Evolutionary conservation across 2,329 filamentous ascomycete genomes (phyloP).

Genomic region (Talaromyces albobiverticillius): DNA sequence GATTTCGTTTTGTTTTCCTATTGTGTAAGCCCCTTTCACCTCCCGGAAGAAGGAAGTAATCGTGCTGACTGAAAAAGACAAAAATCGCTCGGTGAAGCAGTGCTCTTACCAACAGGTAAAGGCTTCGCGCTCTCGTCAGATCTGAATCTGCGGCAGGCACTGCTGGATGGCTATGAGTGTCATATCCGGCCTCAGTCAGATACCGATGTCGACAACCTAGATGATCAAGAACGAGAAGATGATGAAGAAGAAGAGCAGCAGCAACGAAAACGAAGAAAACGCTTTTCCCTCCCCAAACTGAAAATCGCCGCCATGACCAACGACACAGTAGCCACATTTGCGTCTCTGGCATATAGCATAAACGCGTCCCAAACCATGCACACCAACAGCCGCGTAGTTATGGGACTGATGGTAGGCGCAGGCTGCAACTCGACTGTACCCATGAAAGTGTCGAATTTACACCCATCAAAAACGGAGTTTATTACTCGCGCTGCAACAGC

Average conservation of each 20-base stretch:
- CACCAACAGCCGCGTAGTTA: slow-evolving; percentile 60
- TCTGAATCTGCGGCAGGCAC: slow-evolving; percentile 31
- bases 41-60: neutral
- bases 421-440: slow-evolving; percentile 75
- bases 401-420: slow-evolving; percentile 75
- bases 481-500: slow-evolving; percentile 29
- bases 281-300: slow-evolving; percentile 56
- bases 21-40: slow-evolving; percentile 30
- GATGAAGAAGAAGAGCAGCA: neutral
- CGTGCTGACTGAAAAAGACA: slow-evolving; percentile 31
- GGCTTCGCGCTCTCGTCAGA: slow-evolving; percentile 43
- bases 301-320: slow-evolving; percentile 71
- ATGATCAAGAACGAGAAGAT: slow-evolving; percentile 8
- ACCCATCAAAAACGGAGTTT: slow-evolving; percentile 55
- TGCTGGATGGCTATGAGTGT: slow-evolving; percentile 38
- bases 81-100: slow-evolving; percentile 49
- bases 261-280: slow-evolving; percentile 26
- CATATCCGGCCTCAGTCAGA: slow-evolving; percentile 39
- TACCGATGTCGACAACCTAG: no score
- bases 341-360: slow-evolving; percentile 65
- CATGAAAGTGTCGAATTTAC: slow-evolving; percentile 59
- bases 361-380: slow-evolving; percentile 54
- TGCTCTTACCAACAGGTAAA: slow-evolving; percentile 52
- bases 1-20: slow-evolving; percentile 44
- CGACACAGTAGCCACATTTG: slow-evolving; percentile 72